Evolutionary conservation across 495 filamentous ascomycete species (phyloP).

Genomic region (Xylaria nigripes): DNA sequence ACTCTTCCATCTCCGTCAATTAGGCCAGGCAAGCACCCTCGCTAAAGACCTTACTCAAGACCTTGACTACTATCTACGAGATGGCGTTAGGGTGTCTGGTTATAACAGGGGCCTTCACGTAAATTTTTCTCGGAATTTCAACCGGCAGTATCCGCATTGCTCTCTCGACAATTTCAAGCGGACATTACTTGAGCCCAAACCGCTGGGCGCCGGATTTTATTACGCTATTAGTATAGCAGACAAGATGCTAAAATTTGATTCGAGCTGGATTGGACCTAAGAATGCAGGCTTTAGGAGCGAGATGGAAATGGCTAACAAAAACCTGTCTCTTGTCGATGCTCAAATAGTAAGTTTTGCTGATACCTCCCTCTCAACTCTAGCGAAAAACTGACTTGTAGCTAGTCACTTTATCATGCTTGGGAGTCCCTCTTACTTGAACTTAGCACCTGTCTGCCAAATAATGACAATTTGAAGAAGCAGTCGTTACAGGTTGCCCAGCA

Average conservation of each 20-base stretch:
- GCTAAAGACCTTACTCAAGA: slow-evolving; percentile 61
- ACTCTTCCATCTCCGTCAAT: slow-evolving; percentile 69
- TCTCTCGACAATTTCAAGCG: slow-evolving; percentile 67
- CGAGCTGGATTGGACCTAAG: slow-evolving; percentile 60
- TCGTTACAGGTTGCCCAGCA: slow-evolving; percentile 59
- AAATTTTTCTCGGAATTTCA: slow-evolving; percentile 78
- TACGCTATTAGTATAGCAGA: slow-evolving; percentile 70
- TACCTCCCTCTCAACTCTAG: slow-evolving; percentile 23
- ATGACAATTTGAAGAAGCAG: slow-evolving; percentile 53
- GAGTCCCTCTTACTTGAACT: slow-evolving; percentile 81
- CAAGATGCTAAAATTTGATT: slow-evolving; percentile 64
- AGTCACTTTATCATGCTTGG: slow-evolving; percentile 82
- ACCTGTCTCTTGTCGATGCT: slow-evolving; percentile 83
- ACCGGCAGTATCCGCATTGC: slow-evolving; percentile 61
- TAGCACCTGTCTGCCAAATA: slow-evolving; percentile 54
- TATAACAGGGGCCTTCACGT: slow-evolving; percentile 83
- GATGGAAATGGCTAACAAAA: slow-evolving; percentile 76
- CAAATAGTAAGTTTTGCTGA: slow-evolving; percentile 60
- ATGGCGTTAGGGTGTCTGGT: slow-evolving; percentile 61
- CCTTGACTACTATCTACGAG: slow-evolving; percentile 65
- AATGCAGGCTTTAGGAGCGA: slow-evolving; percentile 69
- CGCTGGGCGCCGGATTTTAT: slow-evolving; percentile 66
- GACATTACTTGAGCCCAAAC: slow-evolving; percentile 51
- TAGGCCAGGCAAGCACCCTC: slow-evolving; percentile 52
- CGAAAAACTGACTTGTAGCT: background rate